Percentiles rank a stretch among this genome's conserved stretches.
Evolutionary conservation across 208 protist genomes (phyloP).

Genomic region (Acanthamoeba healyi): DNA sequence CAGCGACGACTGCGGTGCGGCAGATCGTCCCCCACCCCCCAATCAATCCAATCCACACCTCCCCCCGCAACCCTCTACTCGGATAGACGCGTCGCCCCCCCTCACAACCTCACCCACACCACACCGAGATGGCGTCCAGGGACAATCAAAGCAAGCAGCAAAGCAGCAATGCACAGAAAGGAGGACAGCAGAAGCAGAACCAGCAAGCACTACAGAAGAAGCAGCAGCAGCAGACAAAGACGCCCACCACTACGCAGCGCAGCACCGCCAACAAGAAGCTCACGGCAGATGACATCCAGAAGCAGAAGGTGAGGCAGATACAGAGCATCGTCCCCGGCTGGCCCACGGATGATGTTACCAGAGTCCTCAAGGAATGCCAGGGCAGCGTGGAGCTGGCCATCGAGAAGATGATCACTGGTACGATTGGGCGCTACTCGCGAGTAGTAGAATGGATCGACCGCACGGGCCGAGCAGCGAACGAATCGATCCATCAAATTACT

Average conservation of each 20-base stretch:
- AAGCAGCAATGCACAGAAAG: neutral
- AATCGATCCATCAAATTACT: too few relatives aligned
- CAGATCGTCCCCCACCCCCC: neutral
- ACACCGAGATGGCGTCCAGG: neutral
- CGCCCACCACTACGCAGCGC: neutral
- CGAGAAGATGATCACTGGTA: slow-evolving; percentile 46
- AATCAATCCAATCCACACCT: neutral
- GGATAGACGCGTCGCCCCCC: neutral
- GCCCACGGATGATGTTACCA: slow-evolving; percentile 37
- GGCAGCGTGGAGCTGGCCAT: neutral
- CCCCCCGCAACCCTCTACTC: neutral
- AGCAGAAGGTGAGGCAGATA: slow-evolving; percentile 39
- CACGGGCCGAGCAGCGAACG: too few relatives aligned
- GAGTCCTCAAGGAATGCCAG: neutral
- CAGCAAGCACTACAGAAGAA: neutral
- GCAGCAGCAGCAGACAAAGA: neutral
- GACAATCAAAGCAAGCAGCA: neutral
- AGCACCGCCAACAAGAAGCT: slow-evolving; percentile 17
- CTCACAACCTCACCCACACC: too few relatives aligned
- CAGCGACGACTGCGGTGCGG: neutral
- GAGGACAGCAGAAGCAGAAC: neutral
- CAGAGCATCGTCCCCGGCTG: slow-evolving; percentile 30
- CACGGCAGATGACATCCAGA: neutral
- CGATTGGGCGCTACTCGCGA: neutral
- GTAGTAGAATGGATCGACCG: neutral